Base-by-base conservation (phyloP, 768 basidiomycete genomes). In the Lactarius hengduanensis region DNA sequence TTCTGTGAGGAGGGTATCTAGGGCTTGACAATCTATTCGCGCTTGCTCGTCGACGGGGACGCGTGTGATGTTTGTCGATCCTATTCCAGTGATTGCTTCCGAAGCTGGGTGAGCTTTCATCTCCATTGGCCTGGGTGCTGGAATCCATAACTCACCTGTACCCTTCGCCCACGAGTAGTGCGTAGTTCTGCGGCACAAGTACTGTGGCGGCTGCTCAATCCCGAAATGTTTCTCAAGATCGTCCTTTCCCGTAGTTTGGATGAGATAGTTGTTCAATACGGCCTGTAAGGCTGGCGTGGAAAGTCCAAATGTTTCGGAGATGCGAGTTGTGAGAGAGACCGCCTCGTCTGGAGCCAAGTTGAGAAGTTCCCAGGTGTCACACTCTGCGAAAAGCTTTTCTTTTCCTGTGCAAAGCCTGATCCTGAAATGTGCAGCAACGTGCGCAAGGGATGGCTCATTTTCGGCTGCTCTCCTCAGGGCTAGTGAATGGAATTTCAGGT, bases 111-210 rank as follows among this genome's bases (percentile, higher is more conserved):
- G 22, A 30, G 20, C 28, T 54, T 10, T 30, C 3, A 20, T 57
- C 13, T 58, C 43, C 20, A 26, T 34, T 10, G 53, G 57, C 16
- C 63, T 10, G 18, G 6, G 2, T 15, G 4, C 26, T 11, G 50
- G 26, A 32, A 41, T 18, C 18, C 57, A 30, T 28, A 41, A 72
- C 75, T 58, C 66, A 81, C 81, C 78, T 28, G 79, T 77, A 22
- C 75, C 75, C 70, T 83, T 83, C 18, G 80, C 80, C 82, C 82
- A 83, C 1, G 81, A 82, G 61, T 80, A 81, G 69, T 82, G 80
- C 20, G 74, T 76, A 7, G 80, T 77, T 47, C 62, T 72, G 3
- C 74, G 65, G n/a, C 76, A 69, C 11, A 77, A 57, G 55, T 76
- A 77, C 36, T 66, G 69, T 26, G 74, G 72, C 45, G 69, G 45